Conservation (phyloP, 768 basidiomycete genomes). For the Phanerochaete carnosa region DNA sequence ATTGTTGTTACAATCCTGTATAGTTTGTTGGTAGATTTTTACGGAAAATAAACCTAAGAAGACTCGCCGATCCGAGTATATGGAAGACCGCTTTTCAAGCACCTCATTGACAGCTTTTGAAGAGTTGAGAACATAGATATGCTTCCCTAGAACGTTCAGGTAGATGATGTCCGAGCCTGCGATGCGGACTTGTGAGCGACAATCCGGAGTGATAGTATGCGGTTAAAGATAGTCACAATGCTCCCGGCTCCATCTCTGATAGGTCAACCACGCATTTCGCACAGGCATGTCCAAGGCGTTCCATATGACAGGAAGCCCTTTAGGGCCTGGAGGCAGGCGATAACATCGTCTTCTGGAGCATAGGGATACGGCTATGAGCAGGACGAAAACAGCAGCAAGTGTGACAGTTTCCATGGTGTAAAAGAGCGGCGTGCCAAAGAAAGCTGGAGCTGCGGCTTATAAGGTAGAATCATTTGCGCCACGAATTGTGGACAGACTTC, state of each 20-base stretch:
- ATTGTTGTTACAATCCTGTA: not conserved
- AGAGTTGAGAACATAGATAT: conserved; percentile 8
- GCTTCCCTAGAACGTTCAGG: conserved; percentile 15
- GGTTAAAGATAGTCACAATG: conserved; percentile 9
- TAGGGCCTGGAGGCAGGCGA: conserved; percentile 19
- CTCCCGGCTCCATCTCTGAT: conserved; percentile 17
- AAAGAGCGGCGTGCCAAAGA: too few species aligned
- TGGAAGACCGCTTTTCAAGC: conserved; percentile 10
- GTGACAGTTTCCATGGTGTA: not conserved
- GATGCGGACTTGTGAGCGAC: not conserved
- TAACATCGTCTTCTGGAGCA: not conserved
- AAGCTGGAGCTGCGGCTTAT: too few species aligned
- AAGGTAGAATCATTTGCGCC: too few species aligned
- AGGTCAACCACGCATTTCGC: conserved; percentile 9
- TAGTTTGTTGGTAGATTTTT: not conserved
- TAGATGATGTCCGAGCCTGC: conserved; percentile 17
- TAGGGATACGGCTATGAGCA: not conserved
- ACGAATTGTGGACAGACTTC: too few species aligned
- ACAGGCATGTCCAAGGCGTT: conserved; percentile 20
- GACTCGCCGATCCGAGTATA: conserved; percentile 11
- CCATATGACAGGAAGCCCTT: conserved; percentile 18
- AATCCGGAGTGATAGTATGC: too few species aligned
- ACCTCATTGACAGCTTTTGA: conserved; percentile 7
- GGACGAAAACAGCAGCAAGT: not conserved
- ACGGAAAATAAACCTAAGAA: not conserved